Base-by-base conservation (phyloP, 2,329 filamentous ascomycete species). In the Hawksworthiomyces lignivorus region DNA sequence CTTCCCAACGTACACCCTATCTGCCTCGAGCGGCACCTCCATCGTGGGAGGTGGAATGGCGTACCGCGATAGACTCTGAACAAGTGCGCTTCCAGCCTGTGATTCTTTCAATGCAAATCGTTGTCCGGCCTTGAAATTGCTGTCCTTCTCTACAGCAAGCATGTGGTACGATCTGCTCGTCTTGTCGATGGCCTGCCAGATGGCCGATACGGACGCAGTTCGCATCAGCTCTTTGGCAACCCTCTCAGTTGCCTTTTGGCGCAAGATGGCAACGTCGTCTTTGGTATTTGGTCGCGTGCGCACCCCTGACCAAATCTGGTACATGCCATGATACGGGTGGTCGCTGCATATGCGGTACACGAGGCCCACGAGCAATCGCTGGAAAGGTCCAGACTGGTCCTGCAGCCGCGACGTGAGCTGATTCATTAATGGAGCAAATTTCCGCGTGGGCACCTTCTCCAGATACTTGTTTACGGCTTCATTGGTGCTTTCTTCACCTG, bases 271-370 rank as follows among this genome's bases (percentile, higher is more conserved):
- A 4, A 83, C 75, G 30, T 84, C 77, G 50, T 96, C 90, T 51
- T 84, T 81, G 39, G 70, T 71, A 52, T 82, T 80, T 38, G 73
- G 75, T 46, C 80, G 82, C 39, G 75, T 79, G 53, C 81, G 84
- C 33, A 77, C 80, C 18, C 84, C 82, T 3, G 89, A 86, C 69
- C 90, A 96, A 31, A 98, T 87, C 53, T 97, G 89, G 58, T 98
- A 94, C 80, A 97, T 90, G 36, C 88, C 88, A 57, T 98, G 94
- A 59, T 89, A 95, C 0, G 92, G 94, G 62, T 99, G 92, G 44
- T 98, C 88, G 10, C 76, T 71, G 56, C 90, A 97, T 42, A 98
- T 95, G 8, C 80, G 81, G 54, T 80, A 78, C 4, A 97, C 80
- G 15, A 98, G 67, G 2, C 71, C 69, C 39, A 79, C 76, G 2